A percentile compares a stretch with the other conserved stretches of the same genome.
Evolutionary conservation across 305 asterid species (phyloP).

Genomic region (Fraxinus latifolia): DNA sequence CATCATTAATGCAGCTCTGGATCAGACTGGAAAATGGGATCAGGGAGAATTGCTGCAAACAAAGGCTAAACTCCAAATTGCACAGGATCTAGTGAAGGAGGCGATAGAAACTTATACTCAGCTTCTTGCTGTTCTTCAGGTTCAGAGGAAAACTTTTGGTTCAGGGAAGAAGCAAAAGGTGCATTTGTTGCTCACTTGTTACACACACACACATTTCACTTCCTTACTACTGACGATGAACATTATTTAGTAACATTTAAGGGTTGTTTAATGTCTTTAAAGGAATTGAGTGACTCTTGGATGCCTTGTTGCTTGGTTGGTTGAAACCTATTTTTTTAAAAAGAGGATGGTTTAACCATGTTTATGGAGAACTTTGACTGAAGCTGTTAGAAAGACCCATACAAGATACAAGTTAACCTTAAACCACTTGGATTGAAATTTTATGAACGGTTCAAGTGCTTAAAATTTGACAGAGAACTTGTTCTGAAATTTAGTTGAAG

Average conservation of each 20-base stretch:
- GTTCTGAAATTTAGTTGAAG: neutral
- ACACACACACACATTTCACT: neutral
- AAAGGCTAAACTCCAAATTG: slow-evolving; percentile 82
- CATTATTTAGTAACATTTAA: slow-evolving; percentile 5
- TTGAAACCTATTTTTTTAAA: neutral
- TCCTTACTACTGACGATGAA: neutral
- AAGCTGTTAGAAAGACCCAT: neutral
- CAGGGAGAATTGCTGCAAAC: slow-evolving; percentile 73
- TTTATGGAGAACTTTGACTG: slow-evolving; percentile 4
- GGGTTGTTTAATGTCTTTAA: neutral
- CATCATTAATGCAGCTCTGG: slow-evolving; percentile 60
- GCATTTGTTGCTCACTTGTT: slow-evolving; percentile 15
- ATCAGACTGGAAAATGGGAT: slow-evolving; percentile 86
- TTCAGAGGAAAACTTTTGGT: slow-evolving; percentile 62
- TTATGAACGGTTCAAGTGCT: neutral
- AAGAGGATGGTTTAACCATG: neutral
- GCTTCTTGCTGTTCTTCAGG: slow-evolving; percentile 76
- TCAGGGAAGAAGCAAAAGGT: slow-evolving; percentile 52
- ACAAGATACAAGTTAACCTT: neutral
- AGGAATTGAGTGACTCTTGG: neutral
- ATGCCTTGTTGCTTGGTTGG: slow-evolving; percentile 12
- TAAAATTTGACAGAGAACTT: neutral
- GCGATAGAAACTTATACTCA: slow-evolving; percentile 69
- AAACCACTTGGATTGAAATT: neutral
- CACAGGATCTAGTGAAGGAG: slow-evolving; percentile 63